Conservation (phyloP, 2,329 filamentous ascomycete genomes). For the Epichloe bromicola region DNA sequence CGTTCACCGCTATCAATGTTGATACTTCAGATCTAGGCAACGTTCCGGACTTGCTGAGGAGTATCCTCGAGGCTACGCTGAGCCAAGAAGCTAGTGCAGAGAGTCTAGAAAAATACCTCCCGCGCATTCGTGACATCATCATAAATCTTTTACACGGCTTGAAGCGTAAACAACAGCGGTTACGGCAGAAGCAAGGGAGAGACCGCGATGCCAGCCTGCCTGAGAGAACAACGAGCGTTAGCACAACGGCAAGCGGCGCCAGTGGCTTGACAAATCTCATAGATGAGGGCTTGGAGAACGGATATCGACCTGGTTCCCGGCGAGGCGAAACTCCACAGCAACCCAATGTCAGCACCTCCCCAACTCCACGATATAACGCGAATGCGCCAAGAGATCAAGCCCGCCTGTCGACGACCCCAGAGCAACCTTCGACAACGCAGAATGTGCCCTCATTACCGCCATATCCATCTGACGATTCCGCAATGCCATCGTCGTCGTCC, state of each 20-base stretch:
- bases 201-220: slow-evolving; percentile 37
- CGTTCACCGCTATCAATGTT: slow-evolving; percentile 93
- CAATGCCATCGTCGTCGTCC: slow-evolving; percentile 28
- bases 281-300: slow-evolving; percentile 45
- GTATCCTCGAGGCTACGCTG: slow-evolving; percentile 87
- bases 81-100: slow-evolving; percentile 92
- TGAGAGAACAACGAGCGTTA: slow-evolving; percentile 43
- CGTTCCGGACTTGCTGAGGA: slow-evolving; percentile 79
- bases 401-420: slow-evolving; percentile 36
- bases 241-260: slow-evolving; percentile 42
- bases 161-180: slow-evolving; percentile 90
- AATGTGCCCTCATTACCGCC: slow-evolving; percentile 62
- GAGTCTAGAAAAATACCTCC: slow-evolving; percentile 86
- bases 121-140: slow-evolving; percentile 93
- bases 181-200: slow-evolving; percentile 50
- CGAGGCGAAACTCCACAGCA: slow-evolving; percentile 16
- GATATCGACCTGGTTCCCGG: slow-evolving; percentile 30
- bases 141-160: slow-evolving; percentile 92
- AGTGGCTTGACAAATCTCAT: slow-evolving; percentile 43
- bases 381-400: slow-evolving; percentile 37
- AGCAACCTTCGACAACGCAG: slow-evolving; percentile 59
- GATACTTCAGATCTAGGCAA: slow-evolving; percentile 90
- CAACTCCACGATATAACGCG: slow-evolving; percentile 30
- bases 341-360: slow-evolving; percentile 26
- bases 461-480: slow-evolving; percentile 49